Conservation (phyloP, 331 rosid genomes). For the Erythrophleum ivorense region DNA sequence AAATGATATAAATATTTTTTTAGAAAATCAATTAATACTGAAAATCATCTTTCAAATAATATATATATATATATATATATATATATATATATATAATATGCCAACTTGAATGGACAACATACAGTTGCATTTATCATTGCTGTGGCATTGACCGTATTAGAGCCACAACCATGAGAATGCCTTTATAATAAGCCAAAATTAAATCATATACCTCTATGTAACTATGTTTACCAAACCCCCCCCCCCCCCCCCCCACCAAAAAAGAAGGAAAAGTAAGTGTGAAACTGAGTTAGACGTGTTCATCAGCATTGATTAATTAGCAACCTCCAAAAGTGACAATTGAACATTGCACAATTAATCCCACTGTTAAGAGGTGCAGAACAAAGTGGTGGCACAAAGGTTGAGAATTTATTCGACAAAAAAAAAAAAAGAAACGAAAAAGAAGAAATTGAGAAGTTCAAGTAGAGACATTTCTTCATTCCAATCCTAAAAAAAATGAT, state of each 20-base stretch:
- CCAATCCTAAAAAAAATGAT: neutral
- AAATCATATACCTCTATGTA: no score
- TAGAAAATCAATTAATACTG: no score
- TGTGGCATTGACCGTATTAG: no score
- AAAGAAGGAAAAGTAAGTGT: neutral
- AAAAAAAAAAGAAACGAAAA: slow-evolving; percentile 15
- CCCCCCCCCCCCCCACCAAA: no score
- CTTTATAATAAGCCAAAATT: no score
- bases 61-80: no score
- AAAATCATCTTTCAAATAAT: no score
- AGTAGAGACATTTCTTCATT: slow-evolving; percentile 60
- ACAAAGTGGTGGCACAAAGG: slow-evolving; percentile 49
- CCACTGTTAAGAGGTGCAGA: slow-evolving; percentile 44
- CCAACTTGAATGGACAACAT: no score
- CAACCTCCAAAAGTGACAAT: neutral
- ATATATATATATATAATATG: no score
- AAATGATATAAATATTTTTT: no score
- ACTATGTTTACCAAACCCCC: neutral
- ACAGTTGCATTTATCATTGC: neutral
- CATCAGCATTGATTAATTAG: neutral
- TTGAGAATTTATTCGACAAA: neutral
- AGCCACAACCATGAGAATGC: no score
- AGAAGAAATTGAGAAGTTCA: slow-evolving; percentile 42
- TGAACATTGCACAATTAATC: slow-evolving; percentile 33
- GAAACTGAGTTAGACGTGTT: no score